Conservation (phyloP, 208 protist species). For the Vickermania ingenoplastis region DNA sequence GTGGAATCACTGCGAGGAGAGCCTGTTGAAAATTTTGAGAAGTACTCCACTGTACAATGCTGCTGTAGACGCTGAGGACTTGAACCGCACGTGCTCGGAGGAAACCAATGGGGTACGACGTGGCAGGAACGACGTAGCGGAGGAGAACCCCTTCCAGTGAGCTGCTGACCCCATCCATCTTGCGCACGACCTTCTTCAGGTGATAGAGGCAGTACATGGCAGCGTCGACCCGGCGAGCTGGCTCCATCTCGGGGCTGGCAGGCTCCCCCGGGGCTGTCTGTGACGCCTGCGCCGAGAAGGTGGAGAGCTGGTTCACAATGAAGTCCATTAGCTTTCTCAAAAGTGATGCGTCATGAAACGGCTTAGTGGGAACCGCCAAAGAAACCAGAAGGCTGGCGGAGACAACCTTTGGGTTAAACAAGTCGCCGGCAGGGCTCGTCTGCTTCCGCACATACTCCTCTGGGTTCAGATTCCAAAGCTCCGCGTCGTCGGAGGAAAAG, state of each 20-base stretch:
- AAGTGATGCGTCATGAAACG: slow-evolving; percentile 55
- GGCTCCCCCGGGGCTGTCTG: slow-evolving; percentile 22
- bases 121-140: slow-evolving; percentile 64
- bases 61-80: slow-evolving; percentile 56
- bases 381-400: slow-evolving; percentile 62
- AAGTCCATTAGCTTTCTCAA: slow-evolving; percentile 61
- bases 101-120: slow-evolving; percentile 59
- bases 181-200: slow-evolving; percentile 44
- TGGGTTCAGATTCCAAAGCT: slow-evolving; percentile 85
- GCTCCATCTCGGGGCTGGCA: slow-evolving; percentile 17
- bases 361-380: slow-evolving; percentile 37
- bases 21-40: slow-evolving; percentile 38
- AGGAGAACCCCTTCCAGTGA: slow-evolving; percentile 76
- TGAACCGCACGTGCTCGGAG: slow-evolving; percentile 77
- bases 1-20: slow-evolving; percentile 44
- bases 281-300: slow-evolving; percentile 17
- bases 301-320: slow-evolving; percentile 55
- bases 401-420: slow-evolving; percentile 75
- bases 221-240: slow-evolving; percentile 63
- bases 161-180: slow-evolving; percentile 45
- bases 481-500: slow-evolving; percentile 72
- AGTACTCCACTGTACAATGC: slow-evolving; percentile 61
- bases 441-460: slow-evolving; percentile 88
- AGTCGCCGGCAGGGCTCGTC: slow-evolving; percentile 57
- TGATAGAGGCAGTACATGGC: slow-evolving; percentile 66